phyloP scores from a whole-genome alignment of 2,329 filamentous ascomycete species.

The Pseudogymnoascus sp. region DNA sequence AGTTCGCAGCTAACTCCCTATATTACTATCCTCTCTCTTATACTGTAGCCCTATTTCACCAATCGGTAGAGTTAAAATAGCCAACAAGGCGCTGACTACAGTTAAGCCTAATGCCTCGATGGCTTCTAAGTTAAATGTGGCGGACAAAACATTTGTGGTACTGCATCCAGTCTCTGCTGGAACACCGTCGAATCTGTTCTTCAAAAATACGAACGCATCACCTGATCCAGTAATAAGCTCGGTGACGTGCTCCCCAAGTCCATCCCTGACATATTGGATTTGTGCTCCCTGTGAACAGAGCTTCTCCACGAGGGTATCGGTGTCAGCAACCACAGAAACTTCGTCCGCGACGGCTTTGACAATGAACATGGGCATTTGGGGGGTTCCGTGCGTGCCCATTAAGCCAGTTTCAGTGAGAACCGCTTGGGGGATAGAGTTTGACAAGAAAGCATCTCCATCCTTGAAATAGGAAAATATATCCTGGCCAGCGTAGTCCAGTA shows the following conservation, averaged over 20 bases:
- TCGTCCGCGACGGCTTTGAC: slow-evolving; percentile 45
- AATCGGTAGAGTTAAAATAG: neutral
- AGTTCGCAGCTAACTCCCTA: no score
- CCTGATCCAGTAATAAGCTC: neutral
- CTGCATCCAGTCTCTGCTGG: neutral
- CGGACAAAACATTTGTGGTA: neutral
- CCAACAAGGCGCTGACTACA: neutral
- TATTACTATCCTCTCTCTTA: no score
- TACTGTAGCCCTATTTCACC: neutral
- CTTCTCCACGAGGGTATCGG: slow-evolving; percentile 35
- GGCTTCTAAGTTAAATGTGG: neutral
- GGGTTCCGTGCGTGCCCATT: slow-evolving; percentile 32
- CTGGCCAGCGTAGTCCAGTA: slow-evolving; percentile 26
- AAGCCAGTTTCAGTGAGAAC: neutral
- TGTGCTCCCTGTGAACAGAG: slow-evolving; percentile 37
- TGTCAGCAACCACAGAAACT: slow-evolving; percentile 36
- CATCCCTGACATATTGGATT: slow-evolving; percentile 40
- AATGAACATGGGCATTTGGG: slow-evolving; percentile 41
- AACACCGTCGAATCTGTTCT: neutral
- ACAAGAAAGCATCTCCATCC: slow-evolving; percentile 25
- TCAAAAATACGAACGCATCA: neutral
- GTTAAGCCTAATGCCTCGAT: neutral
- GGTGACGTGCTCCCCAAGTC: slow-evolving; percentile 33
- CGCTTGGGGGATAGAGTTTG: neutral
- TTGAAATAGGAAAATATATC: slow-evolving; percentile 37